Conservation (phyloP, 768 basidiomycete species). For the Boletus coccyginus region DNA sequence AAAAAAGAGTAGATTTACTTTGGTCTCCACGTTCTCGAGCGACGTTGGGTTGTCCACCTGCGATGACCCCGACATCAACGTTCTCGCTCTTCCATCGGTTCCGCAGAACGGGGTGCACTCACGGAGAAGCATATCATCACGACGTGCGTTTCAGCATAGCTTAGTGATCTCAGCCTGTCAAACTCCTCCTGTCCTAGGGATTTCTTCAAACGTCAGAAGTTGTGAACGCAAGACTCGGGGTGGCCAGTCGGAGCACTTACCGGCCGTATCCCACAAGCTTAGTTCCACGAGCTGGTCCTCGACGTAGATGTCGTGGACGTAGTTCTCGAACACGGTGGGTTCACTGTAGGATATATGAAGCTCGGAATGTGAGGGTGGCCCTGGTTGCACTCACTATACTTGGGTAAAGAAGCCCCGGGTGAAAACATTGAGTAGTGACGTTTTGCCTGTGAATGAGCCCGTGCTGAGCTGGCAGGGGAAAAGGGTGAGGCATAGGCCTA, state of each 20-base stretch:
- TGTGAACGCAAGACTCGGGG: slow-evolving; percentile 10
- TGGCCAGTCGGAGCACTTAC: slow-evolving; percentile 38
- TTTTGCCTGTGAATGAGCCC: slow-evolving; percentile 55
- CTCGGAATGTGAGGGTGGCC: not conserved
- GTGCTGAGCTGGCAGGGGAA: slow-evolving; percentile 11
- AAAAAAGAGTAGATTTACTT: slow-evolving; percentile 43
- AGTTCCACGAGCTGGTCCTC: slow-evolving; percentile 89
- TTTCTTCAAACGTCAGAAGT: slow-evolving; percentile 33
- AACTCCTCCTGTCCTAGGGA: slow-evolving; percentile 90
- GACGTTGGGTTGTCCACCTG: slow-evolving; percentile 95
- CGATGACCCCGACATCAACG: not conserved
- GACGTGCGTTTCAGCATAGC: slow-evolving; percentile 95
- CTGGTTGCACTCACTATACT: slow-evolving; percentile 65
- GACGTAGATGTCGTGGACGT: slow-evolving; percentile 84
- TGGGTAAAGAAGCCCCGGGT: slow-evolving; percentile 92
- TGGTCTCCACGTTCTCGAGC: slow-evolving; percentile 92
- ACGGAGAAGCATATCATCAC: slow-evolving; percentile 97
- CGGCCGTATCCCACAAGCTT: slow-evolving; percentile 97
- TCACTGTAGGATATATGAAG: slow-evolving; percentile 46
- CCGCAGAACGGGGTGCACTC: slow-evolving; percentile 19
- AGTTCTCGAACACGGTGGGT: slow-evolving; percentile 97
- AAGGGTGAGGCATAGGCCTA: not conserved
- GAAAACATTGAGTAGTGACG: slow-evolving; percentile 84
- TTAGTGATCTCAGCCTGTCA: slow-evolving; percentile 88
- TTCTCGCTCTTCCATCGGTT: not conserved